These are phyloP conservation scores for Cryphonectria japonica DNA, from an alignment of 2,329 filamentous ascomycete species.

Conservation along the genomic window DNA sequence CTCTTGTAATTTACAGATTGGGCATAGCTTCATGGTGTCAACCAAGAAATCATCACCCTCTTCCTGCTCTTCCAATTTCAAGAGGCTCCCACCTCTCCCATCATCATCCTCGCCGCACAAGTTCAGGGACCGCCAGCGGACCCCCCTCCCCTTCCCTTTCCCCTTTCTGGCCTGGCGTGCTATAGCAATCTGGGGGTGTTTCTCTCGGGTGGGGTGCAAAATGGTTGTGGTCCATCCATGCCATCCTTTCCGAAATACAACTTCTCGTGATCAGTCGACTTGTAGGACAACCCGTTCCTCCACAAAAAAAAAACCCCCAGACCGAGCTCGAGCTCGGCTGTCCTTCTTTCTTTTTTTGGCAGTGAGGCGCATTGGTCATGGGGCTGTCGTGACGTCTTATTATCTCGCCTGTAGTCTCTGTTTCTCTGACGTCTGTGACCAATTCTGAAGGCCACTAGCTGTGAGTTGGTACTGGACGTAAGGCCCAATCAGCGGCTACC, in stretches of 20 bases:
- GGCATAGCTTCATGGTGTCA: not conserved
- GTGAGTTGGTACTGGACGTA: not conserved
- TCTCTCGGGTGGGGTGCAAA: not conserved
- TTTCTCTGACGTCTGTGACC: not conserved
- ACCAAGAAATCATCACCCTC: not conserved
- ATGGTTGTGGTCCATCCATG: not conserved
- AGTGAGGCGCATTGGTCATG: not conserved
- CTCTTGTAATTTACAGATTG: not conserved
- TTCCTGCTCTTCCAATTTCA: not conserved
- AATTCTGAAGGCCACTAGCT: not conserved
- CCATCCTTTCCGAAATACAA: slow-evolving; percentile 11
- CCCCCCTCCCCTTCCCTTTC: not conserved
- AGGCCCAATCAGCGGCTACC: not conserved
- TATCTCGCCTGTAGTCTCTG: not conserved
- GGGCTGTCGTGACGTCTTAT: not conserved
- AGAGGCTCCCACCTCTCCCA: not conserved
- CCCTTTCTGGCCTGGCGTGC: slow-evolving; percentile 6
- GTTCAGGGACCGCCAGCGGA: slow-evolving; percentile 1
- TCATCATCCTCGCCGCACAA: not conserved
- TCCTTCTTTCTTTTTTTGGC: not conserved
- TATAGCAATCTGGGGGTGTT: not conserved
- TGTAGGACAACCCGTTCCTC: not conserved
- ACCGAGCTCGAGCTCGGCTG: not conserved
- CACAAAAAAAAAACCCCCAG: not conserved
- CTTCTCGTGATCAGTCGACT: slow-evolving; percentile 3